phyloP scores from a whole-genome alignment of 768 basidiomycete species.

The Sporobolomyces roseus region DNA sequence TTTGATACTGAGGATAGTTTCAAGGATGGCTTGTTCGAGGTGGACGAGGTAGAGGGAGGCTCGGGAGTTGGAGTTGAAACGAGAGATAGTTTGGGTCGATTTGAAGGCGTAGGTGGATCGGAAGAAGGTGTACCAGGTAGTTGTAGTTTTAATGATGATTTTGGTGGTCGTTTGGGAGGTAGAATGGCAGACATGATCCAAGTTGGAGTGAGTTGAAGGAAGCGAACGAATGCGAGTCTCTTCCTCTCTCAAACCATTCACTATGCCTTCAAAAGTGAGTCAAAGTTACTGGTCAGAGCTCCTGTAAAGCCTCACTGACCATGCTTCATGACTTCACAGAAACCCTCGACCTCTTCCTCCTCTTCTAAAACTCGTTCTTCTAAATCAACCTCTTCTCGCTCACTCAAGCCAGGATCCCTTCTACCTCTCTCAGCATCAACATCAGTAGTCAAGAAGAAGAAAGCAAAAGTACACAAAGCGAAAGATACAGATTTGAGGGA shows the following conservation, averaged over 20 bases:
- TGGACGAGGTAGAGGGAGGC: neutral
- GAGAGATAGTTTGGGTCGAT: too few species aligned
- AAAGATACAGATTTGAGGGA: conserved; percentile 12
- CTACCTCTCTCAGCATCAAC: neutral
- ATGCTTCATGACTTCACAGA: too few species aligned
- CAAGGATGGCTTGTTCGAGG: conserved; percentile 15
- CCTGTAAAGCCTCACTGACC: too few species aligned
- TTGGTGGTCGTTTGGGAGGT: conserved; percentile 33
- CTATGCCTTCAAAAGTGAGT: conserved; percentile 1
- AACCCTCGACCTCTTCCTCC: too few species aligned
- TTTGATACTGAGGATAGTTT: conserved; percentile 22
- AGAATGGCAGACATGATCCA: conserved; percentile 28
- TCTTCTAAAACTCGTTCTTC: conserved; percentile 4
- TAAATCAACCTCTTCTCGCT: conserved; percentile 2
- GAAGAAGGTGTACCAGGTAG: conserved; percentile 15
- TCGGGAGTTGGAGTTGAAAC: neutral
- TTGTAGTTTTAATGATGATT: conserved; percentile 28
- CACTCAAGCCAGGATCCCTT: neutral
- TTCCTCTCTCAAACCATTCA: neutral
- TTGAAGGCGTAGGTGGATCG: too few species aligned
- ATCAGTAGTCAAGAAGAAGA: neutral
- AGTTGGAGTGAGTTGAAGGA: neutral
- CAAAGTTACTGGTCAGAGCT: too few species aligned
- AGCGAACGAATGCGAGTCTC: too few species aligned
- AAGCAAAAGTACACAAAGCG: conserved; percentile 9